Evolutionary conservation across 208 protist species (phyloP), one percentile per base, ranked within the genome.

Genomic region (Strigomonas culicis): DNA sequence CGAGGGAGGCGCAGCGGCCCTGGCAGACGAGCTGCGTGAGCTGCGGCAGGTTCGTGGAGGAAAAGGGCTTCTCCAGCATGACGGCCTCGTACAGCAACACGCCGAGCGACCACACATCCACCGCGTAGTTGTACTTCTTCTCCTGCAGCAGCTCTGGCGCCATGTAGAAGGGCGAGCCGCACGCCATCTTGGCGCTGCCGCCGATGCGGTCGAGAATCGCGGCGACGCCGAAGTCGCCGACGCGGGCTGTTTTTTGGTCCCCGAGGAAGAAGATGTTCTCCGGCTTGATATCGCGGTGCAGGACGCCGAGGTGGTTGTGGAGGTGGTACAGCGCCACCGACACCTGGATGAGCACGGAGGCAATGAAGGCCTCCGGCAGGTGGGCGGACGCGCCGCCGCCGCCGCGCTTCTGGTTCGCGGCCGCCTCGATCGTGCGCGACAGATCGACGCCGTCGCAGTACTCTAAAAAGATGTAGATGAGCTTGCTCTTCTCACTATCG

Each of bases 41-140:
- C 31, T 61, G 75, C 7, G 52, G 49, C 3, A 76, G 15, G 27
- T 50, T 82, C 25, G 60, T 56, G 8, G 79, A 68, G 51, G 63
- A 69, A 47, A 94, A 94, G 3, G 88, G 88, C 21, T 77, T 63
- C 50, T 85, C 63, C 11, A 78, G 70, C 11, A 75, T 60, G 47
- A 98, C 77, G 70, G 98, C 77, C 66, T 98, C 91, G 66, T 98
- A 99, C 8, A 98, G 68, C 10, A 98, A 56, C 2, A 98, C 94
- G 24, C 98, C 98, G 41, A 95, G 75, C 7, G 83, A 88, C 97
- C 98, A 99, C 74, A 97, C 92, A 66, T 99, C 98, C 1, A 97
- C 95, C 25, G 80, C 86, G 36, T 90, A 90, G 60, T 93, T 93
- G 80, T 99, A 97, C 0, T 77, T 68, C 19, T 75, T 72, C 36